Conservation (phyloP, 805 yeast species). For the Yueomyces sinensis region DNA sequence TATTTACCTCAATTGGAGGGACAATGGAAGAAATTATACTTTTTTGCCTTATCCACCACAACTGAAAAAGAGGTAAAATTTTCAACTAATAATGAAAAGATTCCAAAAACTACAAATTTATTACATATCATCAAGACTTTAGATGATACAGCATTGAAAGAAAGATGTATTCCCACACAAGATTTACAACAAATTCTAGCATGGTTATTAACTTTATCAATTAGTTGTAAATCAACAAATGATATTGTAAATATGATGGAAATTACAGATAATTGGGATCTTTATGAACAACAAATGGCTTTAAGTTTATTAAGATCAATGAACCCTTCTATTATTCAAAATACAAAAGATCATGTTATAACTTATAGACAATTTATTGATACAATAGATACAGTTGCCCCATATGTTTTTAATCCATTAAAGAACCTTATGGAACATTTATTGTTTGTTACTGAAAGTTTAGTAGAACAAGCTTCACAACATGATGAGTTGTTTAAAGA, state of each 20-base stretch:
- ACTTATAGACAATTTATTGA: conserved; percentile 23
- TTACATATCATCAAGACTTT: conserved; percentile 23
- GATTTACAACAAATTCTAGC: conserved; percentile 34
- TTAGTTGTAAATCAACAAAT: conserved; percentile 27
- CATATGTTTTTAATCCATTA: conserved; percentile 33
- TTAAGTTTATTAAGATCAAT: conserved; percentile 36
- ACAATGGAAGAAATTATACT: background rate
- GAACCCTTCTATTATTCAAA: conserved; percentile 24
- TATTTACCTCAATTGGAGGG: background rate
- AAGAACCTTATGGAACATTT: conserved; percentile 31
- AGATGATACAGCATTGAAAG: conserved; percentile 31
- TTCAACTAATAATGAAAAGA: background rate
- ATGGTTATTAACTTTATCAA: conserved; percentile 33
- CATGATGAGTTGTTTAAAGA: background rate
- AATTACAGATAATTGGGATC: conserved; percentile 26
- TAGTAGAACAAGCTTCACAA: conserved; percentile 6
- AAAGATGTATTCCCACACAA: conserved; percentile 27
- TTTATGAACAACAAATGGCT: conserved; percentile 31
- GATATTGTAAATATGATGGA: conserved; percentile 11
- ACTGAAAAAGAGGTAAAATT: background rate
- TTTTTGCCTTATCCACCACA: background rate
- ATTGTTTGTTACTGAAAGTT: conserved; percentile 22
- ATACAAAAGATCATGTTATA: conserved; percentile 11
- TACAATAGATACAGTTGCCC: conserved; percentile 25
- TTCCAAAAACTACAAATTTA: background rate